phyloP scores from a whole-genome alignment of 1,284 basidiomycete genomes.

The Ustanciosporium gigantosporum region DNA sequence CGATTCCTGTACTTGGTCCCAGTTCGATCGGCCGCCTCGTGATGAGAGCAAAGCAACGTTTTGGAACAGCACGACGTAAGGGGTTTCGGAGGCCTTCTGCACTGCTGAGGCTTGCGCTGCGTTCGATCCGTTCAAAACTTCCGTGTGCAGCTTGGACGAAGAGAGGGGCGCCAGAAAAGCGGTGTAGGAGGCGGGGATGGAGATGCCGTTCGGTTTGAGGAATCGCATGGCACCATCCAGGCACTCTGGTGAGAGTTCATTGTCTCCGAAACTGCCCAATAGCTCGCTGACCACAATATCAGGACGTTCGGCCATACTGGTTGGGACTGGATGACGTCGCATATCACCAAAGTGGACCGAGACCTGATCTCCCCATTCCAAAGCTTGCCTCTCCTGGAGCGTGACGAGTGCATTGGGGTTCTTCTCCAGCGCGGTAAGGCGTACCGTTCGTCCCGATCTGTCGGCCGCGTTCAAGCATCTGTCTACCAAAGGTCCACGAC shows the following conservation, averaged over 20 bases:
- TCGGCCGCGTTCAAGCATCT: conserved; percentile 79
- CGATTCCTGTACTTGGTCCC: conserved; percentile 84
- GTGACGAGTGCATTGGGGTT: conserved; percentile 65
- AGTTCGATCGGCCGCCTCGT: conserved; percentile 66
- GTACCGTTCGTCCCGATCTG: conserved; percentile 69
- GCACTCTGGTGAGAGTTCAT: conserved; percentile 96
- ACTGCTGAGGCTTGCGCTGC: conserved; percentile 13
- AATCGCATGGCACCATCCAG: conserved; percentile 89
- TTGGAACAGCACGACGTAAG: conserved; percentile 97
- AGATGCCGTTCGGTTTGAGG: conserved; percentile 74
- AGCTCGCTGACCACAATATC: conserved; percentile 96
- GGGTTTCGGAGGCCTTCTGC: conserved; percentile 76
- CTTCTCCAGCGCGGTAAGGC: conserved; percentile 86
- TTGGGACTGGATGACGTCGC: conserved; percentile 70
- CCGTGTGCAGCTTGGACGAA: conserved; percentile 76
- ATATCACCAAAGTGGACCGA: conserved; percentile 89
- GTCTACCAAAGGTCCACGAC: conserved; percentile 89
- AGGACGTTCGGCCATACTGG: conserved; percentile 68
- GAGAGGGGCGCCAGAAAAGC: conserved; percentile 91
- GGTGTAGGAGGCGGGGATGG: conserved; percentile 93
- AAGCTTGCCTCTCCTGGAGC: conserved; percentile 49
- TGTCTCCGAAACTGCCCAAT: conserved; percentile 95
- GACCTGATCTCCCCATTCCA: conserved; percentile 79
- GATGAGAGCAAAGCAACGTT: conserved; percentile 67
- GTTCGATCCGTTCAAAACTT: conserved; percentile 27